Conservation (phyloP, 768 basidiomycete species). For the Cystofilobasidium capitatum region DNA sequence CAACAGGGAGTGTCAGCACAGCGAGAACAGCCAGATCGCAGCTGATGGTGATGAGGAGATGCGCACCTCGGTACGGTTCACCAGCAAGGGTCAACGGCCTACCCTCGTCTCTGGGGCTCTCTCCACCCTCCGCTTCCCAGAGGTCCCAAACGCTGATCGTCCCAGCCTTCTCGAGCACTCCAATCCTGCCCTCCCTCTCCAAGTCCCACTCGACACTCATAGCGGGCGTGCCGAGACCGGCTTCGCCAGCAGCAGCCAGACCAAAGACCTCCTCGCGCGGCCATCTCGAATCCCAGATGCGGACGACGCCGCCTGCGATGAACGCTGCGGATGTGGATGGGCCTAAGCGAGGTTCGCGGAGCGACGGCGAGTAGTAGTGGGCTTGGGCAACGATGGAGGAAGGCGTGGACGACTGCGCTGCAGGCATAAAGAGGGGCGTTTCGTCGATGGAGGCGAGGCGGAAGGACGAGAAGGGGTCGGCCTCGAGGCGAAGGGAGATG, state of each 20-base stretch:
- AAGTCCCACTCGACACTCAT: constrained; percentile 16
- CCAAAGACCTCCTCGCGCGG: constrained; percentile 8
- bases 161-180: constrained; percentile 13
- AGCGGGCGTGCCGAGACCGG: constrained; percentile 7
- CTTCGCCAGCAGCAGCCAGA: constrained; percentile 2
- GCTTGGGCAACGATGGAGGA: neutral
- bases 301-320: constrained; percentile 7
- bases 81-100: neutral
- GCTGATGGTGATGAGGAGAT: no score
- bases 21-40: neutral
- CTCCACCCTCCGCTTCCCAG: neutral
- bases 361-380: constrained; percentile 6
- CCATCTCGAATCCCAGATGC: constrained; percentile 16
- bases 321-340: neutral
- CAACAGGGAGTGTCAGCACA: neutral
- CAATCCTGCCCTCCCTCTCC: constrained; percentile 13
- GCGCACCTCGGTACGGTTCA: constrained; percentile 13
- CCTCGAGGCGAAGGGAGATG: constrained; percentile 5
- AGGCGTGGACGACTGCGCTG: neutral
- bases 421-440: constrained; percentile 1
- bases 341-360: neutral
- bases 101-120: neutral
- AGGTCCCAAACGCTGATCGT: constrained; percentile 17
- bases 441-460: constrained; percentile 23
- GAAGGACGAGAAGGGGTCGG: constrained; percentile 9